Evolutionary conservation across 2,329 filamentous ascomycete species (phyloP).

Genomic region (Aspergillus latus): DNA sequence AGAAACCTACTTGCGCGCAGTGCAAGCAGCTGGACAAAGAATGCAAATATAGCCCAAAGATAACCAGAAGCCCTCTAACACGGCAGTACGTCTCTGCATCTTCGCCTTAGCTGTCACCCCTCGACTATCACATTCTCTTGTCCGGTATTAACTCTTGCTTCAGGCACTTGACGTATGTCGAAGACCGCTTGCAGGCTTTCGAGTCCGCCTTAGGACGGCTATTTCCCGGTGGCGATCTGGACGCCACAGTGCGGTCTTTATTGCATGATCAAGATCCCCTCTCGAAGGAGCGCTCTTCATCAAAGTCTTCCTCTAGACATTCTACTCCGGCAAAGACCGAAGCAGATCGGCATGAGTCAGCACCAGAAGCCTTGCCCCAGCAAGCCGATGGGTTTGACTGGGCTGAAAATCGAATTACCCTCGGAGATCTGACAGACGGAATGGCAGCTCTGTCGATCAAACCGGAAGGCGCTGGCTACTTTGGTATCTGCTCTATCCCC

Average conservation of each 20-base stretch:
- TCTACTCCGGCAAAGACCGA: slow-evolving; percentile 38
- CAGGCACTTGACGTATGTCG: slow-evolving; percentile 42
- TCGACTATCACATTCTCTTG: neutral
- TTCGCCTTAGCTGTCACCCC: neutral
- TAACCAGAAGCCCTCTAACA: slow-evolving; percentile 44
- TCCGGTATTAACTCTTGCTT: slow-evolving; percentile 15
- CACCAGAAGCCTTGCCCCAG: slow-evolving; percentile 46
- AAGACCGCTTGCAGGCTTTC: slow-evolving; percentile 41
- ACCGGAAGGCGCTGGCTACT: slow-evolving; percentile 42
- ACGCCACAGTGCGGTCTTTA: slow-evolving; percentile 40
- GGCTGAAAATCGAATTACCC: slow-evolving; percentile 40
- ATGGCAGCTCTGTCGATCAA: slow-evolving; percentile 45
- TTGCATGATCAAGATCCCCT: slow-evolving; percentile 37
- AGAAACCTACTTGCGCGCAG: slow-evolving; percentile 40
- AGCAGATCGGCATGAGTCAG: slow-evolving; percentile 35
- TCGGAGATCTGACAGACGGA: slow-evolving; percentile 41
- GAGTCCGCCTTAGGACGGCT: slow-evolving; percentile 40
- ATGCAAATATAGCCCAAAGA: slow-evolving; percentile 45
- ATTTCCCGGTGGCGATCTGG: slow-evolving; percentile 42
- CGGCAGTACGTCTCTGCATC: slow-evolving; percentile 35
- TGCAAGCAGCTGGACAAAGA: slow-evolving; percentile 42
- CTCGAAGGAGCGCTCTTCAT: slow-evolving; percentile 33
- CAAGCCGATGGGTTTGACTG: slow-evolving; percentile 42
- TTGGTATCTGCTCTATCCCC: slow-evolving; percentile 27
- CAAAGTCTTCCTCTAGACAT: slow-evolving; percentile 40